A percentile compares a stretch with the other conserved stretches of the same genome.
These are phyloP conservation scores for Mitragyna speciosa DNA, from an alignment of 257 asterid species.

Conservation along the genomic window DNA sequence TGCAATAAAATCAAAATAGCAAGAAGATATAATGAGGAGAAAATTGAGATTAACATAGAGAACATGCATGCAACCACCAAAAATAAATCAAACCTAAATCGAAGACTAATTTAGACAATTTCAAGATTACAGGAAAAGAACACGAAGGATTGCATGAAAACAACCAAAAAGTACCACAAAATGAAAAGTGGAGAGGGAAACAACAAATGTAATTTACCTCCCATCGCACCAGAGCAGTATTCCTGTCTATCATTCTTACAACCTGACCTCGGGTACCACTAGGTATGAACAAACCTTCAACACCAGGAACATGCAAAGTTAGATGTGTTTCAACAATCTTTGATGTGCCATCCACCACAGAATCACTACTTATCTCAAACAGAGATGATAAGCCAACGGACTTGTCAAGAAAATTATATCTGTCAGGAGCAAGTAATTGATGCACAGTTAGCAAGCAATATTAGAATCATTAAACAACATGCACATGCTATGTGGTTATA, in stretches of 20 bases:
- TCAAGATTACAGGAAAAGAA: neutral
- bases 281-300: conserved; percentile 82
- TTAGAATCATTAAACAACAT: neutral
- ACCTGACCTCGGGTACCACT: conserved; percentile 71
- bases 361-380: conserved; percentile 52
- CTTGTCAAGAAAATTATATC: conserved; percentile 85
- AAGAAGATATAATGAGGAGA: neutral
- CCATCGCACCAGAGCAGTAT: conserved; percentile 83
- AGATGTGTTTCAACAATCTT: conserved; percentile 50
- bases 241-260: conserved; percentile 64
- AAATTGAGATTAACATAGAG: neutral
- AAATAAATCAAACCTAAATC: neutral
- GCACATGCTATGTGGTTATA: neutral
- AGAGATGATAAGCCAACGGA: conserved; percentile 76
- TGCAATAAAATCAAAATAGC: neutral
- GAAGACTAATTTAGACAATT: neutral
- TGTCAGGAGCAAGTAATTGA: conserved; percentile 35
- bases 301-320: conserved; percentile 61
- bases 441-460: conserved; percentile 12
- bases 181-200: conserved; percentile 12
- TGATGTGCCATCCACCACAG: conserved; percentile 54
- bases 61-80: neutral
- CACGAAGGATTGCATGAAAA: neutral
- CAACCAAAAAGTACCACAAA: neutral
- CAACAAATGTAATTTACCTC: conserved; percentile 55